Conservation (phyloP, 352 stramenopile genomes). For the Phytophthora pini region DNA sequence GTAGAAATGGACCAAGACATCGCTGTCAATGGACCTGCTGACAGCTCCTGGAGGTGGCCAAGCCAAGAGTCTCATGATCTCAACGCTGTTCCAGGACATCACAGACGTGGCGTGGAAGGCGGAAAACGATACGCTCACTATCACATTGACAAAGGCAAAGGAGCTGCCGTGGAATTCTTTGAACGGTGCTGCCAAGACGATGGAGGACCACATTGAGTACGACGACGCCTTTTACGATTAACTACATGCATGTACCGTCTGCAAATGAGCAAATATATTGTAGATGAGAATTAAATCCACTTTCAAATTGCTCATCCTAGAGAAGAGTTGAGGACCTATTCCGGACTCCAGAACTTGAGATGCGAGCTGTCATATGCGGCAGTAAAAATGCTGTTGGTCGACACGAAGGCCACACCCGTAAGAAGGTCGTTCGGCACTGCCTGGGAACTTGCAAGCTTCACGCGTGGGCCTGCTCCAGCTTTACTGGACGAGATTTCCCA, state of each 20-base stretch:
- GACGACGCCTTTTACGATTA: conserved; percentile 84
- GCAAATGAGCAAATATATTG: conserved; percentile 26
- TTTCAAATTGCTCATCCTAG: conserved; percentile 17
- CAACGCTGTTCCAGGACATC: conserved; percentile 74
- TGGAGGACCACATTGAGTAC: conserved; percentile 89
- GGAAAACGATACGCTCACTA: conserved; percentile 66
- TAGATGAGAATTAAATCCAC: conserved; percentile 19
- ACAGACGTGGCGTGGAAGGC: conserved; percentile 64
- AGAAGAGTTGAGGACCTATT: conserved; percentile 38
- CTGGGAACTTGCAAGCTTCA: conserved; percentile 72
- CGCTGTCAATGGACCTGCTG: conserved; percentile 76
- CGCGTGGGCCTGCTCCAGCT: conserved; percentile 19
- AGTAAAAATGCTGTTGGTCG: conserved; percentile 59
- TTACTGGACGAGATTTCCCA: conserved; percentile 56
- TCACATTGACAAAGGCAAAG: conserved; percentile 74
- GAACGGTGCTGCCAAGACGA: conserved; percentile 81
- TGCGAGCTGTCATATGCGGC: conserved; percentile 69
- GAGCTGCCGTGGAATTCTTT: conserved; percentile 75
- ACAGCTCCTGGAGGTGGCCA: conserved; percentile 38
- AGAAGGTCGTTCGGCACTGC: conserved; percentile 68
- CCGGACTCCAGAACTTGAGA: conserved; percentile 72
- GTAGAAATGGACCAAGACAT: conserved; percentile 84
- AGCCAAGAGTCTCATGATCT: conserved; percentile 77
- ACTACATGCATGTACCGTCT: conserved; percentile 1
- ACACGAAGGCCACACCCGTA: conserved; percentile 60